Base-by-base conservation (phyloP, 768 basidiomycete genomes). In the Termitomyces sp. region DNA sequence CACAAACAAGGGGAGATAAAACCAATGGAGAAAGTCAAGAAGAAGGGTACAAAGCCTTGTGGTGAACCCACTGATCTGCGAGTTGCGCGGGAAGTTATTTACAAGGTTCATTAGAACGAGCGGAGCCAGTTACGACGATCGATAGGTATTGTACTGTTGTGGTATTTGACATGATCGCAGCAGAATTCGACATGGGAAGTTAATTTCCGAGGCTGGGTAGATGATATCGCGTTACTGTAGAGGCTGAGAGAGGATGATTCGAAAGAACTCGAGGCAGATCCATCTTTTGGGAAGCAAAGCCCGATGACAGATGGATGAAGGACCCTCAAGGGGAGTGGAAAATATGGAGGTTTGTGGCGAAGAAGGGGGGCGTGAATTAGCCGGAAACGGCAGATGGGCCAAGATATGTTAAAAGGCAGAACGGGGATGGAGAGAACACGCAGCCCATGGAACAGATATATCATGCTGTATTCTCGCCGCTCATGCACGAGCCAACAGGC, bases 151-250 rank as follows among this genome's bases (percentile, higher is more conserved):
- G 55, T 30, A 53, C 37, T 21, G 51, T 30, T 55, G 46, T 30
- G 51, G 55, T 41, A 59, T 30, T 28, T 58, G 58, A 50, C 54
- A 47, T 48, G 58, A 57, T 54, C 52, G 37, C 49, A 50, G 50
- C 52, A 61, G 58, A 60, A 61, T 44, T 54, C 19, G 63, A 67
- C 67, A 70, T 64, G 67, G 66, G 65, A 59, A 58, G 57, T 69
- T 71, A 64, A 72, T 72, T 65, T 72, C 71, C 71, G 71, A 70
- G 66, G 68, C 47, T 48, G 59, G 62, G 55, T 58, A 48, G 37
- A 57, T 50, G 52, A 45, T 56, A 37, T 40, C 37, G 50, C 23
- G 17, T 51, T 40, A 51, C 23, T 40, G 19, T 50, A 26, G 50
- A 51, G 38, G 50, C 28, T 51, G n/a, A 26, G 26, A 40, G n/a